Conservation (phyloP, 805 yeast genomes). For the Clavispora asparagi region DNA sequence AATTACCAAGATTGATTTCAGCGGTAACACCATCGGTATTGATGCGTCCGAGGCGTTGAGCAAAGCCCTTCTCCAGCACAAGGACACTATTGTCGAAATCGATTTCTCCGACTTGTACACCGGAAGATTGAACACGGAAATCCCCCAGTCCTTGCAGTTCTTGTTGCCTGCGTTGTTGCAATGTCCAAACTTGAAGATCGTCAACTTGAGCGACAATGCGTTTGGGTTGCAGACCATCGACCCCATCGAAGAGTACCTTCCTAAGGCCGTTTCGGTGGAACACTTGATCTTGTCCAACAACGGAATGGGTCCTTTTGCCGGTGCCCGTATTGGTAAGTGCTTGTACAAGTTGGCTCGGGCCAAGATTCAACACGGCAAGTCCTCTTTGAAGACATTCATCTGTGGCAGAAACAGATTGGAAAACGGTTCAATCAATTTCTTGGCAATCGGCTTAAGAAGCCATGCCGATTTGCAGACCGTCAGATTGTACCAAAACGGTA, state of each 20-base stretch:
- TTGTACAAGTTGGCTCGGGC: conserved; percentile 64
- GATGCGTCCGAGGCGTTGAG: conserved; percentile 78
- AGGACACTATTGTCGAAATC: conserved; percentile 54
- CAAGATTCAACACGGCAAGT: conserved; percentile 48
- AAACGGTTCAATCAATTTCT: conserved; percentile 83
- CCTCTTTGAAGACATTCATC: conserved; percentile 72
- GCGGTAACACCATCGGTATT: conserved; percentile 93
- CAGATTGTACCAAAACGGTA: conserved; percentile 92
- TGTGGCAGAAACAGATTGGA: conserved; percentile 98
- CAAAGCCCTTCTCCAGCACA: conserved; percentile 41
- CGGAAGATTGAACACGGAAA: conserved; percentile 91
- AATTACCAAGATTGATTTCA: conserved; percentile 62
- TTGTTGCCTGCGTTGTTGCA: conserved; percentile 69
- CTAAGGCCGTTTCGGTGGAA: conserved; percentile 71
- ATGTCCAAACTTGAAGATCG: conserved; percentile 62
- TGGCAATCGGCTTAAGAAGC: conserved; percentile 79
- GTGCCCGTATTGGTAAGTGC: conserved; percentile 88
- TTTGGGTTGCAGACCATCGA: conserved; percentile 94
- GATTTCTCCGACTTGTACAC: conserved; percentile 92
- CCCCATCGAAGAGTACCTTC: conserved; percentile 73
- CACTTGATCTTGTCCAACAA: conserved; percentile 89
- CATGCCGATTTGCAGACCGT: conserved; percentile 70
- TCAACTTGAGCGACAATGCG: conserved; percentile 92
- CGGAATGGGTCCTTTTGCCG: conserved; percentile 98
- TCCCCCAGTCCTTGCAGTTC: conserved; percentile 72